Evolutionary conservation across 2,329 filamentous ascomycete genomes (phyloP).

Genomic region (Cercospora nicotianae): DNA sequence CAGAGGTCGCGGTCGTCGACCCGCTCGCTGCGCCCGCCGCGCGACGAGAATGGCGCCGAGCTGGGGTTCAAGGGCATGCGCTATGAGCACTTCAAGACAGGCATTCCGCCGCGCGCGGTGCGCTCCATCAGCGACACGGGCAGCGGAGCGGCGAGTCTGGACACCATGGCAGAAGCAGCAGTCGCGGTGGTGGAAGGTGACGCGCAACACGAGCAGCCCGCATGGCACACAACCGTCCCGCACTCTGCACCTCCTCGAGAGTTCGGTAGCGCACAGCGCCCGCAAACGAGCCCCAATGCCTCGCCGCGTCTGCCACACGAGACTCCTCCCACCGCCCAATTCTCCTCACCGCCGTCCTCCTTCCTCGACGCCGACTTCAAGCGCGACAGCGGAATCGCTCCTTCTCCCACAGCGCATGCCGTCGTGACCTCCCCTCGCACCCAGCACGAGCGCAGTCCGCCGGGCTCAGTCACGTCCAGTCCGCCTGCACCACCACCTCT

Average conservation of each 20-base stretch:
- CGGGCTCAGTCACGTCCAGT: not conserved
- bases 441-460: not conserved
- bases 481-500: constrained; percentile 31
- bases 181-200: not conserved
- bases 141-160: constrained; percentile 1
- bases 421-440: constrained; percentile 15
- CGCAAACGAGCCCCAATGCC: not conserved
- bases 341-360: not conserved
- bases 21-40: not conserved
- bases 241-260: not conserved
- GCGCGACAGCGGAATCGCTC: constrained; percentile 39
- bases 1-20: constrained; percentile 1
- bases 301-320: not conserved
- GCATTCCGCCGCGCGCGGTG: constrained; percentile 8
- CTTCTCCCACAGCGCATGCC: constrained; percentile 31
- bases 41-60: not conserved
- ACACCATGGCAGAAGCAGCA: constrained; percentile 2
- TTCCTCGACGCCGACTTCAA: constrained; percentile 18
- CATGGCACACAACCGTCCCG: not conserved
- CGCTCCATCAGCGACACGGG: constrained; percentile 7
- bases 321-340: not conserved
- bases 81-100: constrained; percentile 16
- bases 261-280: not conserved
- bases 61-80: constrained; percentile 8
- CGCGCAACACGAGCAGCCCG: not conserved